Evolutionary conservation across 257 asterid species (phyloP).

Genomic region (Solanum commersonii): DNA sequence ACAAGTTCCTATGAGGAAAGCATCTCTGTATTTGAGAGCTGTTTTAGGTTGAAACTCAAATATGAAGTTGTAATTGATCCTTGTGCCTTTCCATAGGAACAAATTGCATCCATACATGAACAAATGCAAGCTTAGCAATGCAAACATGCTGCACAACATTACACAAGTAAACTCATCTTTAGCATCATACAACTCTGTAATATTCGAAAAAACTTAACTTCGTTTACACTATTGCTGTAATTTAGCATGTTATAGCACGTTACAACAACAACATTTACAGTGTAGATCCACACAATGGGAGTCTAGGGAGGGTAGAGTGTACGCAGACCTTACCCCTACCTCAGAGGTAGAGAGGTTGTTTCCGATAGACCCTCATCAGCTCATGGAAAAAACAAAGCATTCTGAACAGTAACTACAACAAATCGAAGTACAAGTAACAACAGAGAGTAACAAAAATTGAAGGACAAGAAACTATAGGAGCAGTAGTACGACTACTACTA

Average conservation of each 20-base stretch:
- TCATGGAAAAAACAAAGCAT: background rate
- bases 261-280: background rate
- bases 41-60: slow-evolving; percentile 65
- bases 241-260: background rate
- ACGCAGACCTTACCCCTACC: background rate
- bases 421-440: background rate
- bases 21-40: slow-evolving; percentile 77
- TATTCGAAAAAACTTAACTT: background rate
- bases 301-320: accelerated
- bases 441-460: background rate
- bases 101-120: slow-evolving; percentile 91
- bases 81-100: slow-evolving; percentile 73
- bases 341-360: background rate
- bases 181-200: background rate
- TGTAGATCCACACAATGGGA: background rate
- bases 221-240: background rate
- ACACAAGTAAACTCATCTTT: background rate
- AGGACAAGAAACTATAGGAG: no score
- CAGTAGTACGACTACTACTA: background rate
- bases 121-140: slow-evolving; percentile 81
- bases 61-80: slow-evolving; percentile 81
- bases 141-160: slow-evolving; percentile 79
- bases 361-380: background rate
- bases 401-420: background rate
- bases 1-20: slow-evolving; percentile 75